Evolutionary conservation across 2,329 filamentous ascomycete genomes (phyloP).

Genomic region (Fusarium sp.): DNA sequence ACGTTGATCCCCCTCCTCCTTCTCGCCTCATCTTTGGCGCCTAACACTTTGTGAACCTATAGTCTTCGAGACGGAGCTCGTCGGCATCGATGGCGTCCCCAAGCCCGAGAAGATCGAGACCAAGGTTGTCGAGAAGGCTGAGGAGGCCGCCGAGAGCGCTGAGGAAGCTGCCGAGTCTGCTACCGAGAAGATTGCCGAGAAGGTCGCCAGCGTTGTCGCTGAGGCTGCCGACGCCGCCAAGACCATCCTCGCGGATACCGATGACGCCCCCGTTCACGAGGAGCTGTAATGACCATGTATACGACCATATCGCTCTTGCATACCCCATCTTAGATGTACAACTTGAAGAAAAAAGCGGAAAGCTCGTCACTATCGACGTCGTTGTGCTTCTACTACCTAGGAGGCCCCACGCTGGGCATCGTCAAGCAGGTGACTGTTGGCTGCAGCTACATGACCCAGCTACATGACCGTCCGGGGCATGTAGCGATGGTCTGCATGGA

Average conservation of each 20-base stretch:
- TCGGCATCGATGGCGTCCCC: conserved; percentile 82
- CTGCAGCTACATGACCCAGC: conserved; percentile 20
- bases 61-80: conserved; percentile 93
- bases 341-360: conserved; percentile 10
- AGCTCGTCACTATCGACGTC: conserved; percentile 10
- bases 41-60: conserved; percentile 31
- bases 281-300: conserved; percentile 61
- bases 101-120: conserved; percentile 52
- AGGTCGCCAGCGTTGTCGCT: conserved; percentile 58
- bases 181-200: conserved; percentile 56
- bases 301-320: conserved; percentile 23
- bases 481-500: conserved; percentile 20
- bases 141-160: conserved; percentile 40
- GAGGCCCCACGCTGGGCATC: conserved; percentile 11
- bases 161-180: conserved; percentile 52
- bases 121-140: conserved; percentile 42
- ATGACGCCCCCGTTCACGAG: conserved; percentile 69
- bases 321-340: conserved; percentile 12
- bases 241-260: conserved; percentile 65
- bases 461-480: conserved; percentile 15
- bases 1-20: conserved; percentile 47
- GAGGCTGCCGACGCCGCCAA: conserved; percentile 66
- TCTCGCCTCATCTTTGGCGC: conserved; percentile 9
- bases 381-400: neutral
- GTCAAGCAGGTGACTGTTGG: conserved; percentile 21